Percentiles rank a stretch among this genome's conserved stretches.
These are phyloP conservation scores for Barnettozyma salicaria DNA, from an alignment of 805 yeast genomes.

Conservation along the genomic window DNA sequence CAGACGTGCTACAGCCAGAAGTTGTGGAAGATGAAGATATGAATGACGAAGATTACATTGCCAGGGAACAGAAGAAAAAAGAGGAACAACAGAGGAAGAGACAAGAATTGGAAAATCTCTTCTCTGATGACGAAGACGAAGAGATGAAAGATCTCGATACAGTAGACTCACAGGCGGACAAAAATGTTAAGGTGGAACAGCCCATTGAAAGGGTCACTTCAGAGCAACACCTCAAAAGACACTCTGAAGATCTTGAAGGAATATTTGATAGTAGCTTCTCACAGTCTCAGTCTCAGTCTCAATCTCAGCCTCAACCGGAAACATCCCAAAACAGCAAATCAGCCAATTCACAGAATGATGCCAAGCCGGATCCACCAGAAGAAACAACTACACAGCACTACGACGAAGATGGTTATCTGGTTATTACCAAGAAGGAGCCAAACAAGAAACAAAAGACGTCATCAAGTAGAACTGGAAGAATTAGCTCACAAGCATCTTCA, in stretches of 20 bases:
- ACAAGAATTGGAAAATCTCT: slow-evolving; percentile 30
- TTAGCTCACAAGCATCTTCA: too few species aligned
- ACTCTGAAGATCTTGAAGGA: slow-evolving; percentile 16
- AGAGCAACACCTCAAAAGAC: slow-evolving; percentile 4
- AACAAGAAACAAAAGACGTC: too few species aligned
- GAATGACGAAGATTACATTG: slow-evolving; percentile 14
- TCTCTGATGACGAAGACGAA: slow-evolving; percentile 30
- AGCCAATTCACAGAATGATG: too few species aligned
- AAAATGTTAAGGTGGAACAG: not conserved
- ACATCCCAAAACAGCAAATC: too few species aligned
- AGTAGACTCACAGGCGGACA: slow-evolving; percentile 1
- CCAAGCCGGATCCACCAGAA: too few species aligned
- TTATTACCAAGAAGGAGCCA: too few species aligned
- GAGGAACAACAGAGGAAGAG: slow-evolving; percentile 12
- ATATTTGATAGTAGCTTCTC: slow-evolving; percentile 6
- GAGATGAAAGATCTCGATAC: slow-evolving; percentile 8
- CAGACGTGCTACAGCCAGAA: slow-evolving; percentile 6
- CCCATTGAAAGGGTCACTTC: slow-evolving; percentile 1
- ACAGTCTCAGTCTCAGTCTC: slow-evolving; percentile 2
- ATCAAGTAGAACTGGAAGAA: too few species aligned
- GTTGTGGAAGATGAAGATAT: slow-evolving; percentile 12
- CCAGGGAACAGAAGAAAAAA: slow-evolving; percentile 10
- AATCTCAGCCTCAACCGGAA: not conserved
- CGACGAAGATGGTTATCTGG: too few species aligned
- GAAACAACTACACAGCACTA: too few species aligned